Evolutionary conservation across 2,329 filamentous ascomycete genomes (phyloP).

Genomic region (Neofusicoccum parvum): DNA sequence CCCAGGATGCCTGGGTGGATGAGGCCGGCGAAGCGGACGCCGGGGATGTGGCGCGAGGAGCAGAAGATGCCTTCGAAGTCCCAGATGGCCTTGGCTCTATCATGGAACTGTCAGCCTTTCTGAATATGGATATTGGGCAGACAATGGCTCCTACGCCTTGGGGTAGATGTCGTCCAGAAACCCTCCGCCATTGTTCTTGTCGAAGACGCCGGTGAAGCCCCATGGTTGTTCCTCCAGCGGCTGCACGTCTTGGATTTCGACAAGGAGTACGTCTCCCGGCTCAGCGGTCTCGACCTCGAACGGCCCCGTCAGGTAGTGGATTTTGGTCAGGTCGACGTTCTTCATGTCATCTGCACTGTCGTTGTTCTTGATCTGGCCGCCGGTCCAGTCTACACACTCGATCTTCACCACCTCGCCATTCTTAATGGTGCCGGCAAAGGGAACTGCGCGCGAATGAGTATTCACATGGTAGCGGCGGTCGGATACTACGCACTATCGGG

Average conservation of each 20-base stretch:
- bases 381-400: conserved; percentile 79
- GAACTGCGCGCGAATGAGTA: conserved; percentile 58
- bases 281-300: conserved; percentile 84
- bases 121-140: not conserved
- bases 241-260: conserved; percentile 93
- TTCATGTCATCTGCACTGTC: conserved; percentile 87
- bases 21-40: conserved; percentile 83
- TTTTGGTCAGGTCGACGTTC: conserved; percentile 78
- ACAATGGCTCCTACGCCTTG: conserved; percentile 61
- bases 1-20: conserved; percentile 93
- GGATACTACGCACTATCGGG: conserved; percentile 69
- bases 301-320: conserved; percentile 87
- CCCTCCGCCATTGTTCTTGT: conserved; percentile 79
- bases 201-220: conserved; percentile 87
- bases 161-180: conserved; percentile 89
- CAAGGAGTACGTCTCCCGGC: conserved; percentile 80
- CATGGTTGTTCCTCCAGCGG: conserved; percentile 83
- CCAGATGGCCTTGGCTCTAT: conserved; percentile 74
- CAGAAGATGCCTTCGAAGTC: conserved; percentile 80
- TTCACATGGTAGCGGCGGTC: not conserved
- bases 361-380: conserved; percentile 83
- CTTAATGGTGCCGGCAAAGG: conserved; percentile 70
- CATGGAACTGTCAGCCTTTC: not conserved
- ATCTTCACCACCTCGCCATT: conserved; percentile 90
- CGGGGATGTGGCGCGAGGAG: conserved; percentile 71